Evolutionary conservation across 1,139 yeast genomes (phyloP).

Genomic region (Arxiozyma heterogenica): DNA sequence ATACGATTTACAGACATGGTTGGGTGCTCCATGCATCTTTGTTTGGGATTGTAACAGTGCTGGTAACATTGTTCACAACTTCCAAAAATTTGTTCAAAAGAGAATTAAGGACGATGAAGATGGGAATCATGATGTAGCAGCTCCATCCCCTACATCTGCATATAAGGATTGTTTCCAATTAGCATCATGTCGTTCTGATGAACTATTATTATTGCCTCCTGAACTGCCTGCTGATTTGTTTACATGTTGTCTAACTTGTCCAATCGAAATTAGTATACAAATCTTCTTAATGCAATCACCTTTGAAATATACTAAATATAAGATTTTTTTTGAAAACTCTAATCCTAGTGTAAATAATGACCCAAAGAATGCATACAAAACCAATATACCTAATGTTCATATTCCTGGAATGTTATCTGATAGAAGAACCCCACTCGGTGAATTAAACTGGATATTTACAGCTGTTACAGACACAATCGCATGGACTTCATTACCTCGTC

Average conservation of each 20-base stretch:
- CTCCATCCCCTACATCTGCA: conserved; percentile 47
- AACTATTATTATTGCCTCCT: conserved; percentile 84
- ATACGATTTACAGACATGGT: conserved; percentile 91
- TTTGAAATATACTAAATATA: conserved; percentile 53
- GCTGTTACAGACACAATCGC: conserved; percentile 98
- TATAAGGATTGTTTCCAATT: conserved; percentile 85
- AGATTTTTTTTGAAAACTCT: conserved; percentile 36
- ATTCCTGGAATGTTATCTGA: conserved; percentile 90
- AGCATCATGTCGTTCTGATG: conserved; percentile 87
- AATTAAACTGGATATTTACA: conserved; percentile 93
- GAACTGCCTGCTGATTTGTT: conserved; percentile 93
- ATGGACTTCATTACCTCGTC: conserved; percentile 87
- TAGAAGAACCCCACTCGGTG: conserved; percentile 91
- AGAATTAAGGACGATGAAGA: conserved; percentile 81
- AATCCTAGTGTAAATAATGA: conserved; percentile 15
- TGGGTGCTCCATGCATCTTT: conserved; percentile 94
- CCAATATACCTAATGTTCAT: conserved; percentile 44
- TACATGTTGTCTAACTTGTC: conserved; percentile 90
- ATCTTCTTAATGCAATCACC: conserved; percentile 89
- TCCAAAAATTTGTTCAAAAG: conserved; percentile 82
- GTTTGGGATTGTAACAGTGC: conserved; percentile 94
- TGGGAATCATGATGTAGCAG: conserved; percentile 55
- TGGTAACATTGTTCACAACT: conserved; percentile 85
- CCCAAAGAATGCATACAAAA: conserved; percentile 20
- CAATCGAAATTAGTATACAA: conserved; percentile 85